A percentile compares a stretch with the other conserved stretches of the same genome.
phyloP scores from a whole-genome alignment of 768 basidiomycete species.

The Pholiota microspora region DNA sequence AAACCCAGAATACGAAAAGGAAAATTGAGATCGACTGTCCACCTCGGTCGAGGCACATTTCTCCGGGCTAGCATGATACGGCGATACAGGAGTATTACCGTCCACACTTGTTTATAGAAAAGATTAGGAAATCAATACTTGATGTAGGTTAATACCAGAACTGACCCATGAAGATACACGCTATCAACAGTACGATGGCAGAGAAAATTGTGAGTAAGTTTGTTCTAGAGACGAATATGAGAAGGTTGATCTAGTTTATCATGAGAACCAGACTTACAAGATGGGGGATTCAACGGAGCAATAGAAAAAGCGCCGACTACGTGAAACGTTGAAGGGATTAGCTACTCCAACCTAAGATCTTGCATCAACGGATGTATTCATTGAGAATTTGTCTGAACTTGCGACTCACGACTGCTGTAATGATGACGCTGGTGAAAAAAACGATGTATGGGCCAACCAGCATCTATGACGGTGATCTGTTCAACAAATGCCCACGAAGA shows the following conservation, averaged over 20 bases:
- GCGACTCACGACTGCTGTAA: constrained; percentile 39
- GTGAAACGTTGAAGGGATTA: constrained; percentile 35
- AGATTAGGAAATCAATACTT: background rate
- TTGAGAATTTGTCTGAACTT: no score
- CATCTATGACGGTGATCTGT: constrained; percentile 29
- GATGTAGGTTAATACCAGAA: background rate
- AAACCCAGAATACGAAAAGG: constrained; percentile 44
- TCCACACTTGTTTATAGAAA: constrained; percentile 32
- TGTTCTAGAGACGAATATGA: constrained; percentile 29
- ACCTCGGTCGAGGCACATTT: constrained; percentile 20
- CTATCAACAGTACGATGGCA: constrained; percentile 37
- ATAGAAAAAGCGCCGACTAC: constrained; percentile 51
- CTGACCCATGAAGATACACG: constrained; percentile 41
- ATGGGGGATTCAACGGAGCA: constrained; percentile 39
- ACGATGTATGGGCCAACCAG: constrained; percentile 39
- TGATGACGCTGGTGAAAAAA: constrained; percentile 34
- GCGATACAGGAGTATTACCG: constrained; percentile 36
- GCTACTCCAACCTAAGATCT: constrained; percentile 33
- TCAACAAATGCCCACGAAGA: background rate
- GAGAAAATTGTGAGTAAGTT: constrained; percentile 37
- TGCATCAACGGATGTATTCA: background rate
- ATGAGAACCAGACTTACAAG: constrained; percentile 28
- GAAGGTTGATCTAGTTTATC: background rate
- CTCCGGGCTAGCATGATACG: constrained; percentile 24
- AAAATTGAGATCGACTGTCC: constrained; percentile 39